Evolutionary conservation across 2,329 filamentous ascomycete species (phyloP).

Genomic region (Neofusicoccum sp.): DNA sequence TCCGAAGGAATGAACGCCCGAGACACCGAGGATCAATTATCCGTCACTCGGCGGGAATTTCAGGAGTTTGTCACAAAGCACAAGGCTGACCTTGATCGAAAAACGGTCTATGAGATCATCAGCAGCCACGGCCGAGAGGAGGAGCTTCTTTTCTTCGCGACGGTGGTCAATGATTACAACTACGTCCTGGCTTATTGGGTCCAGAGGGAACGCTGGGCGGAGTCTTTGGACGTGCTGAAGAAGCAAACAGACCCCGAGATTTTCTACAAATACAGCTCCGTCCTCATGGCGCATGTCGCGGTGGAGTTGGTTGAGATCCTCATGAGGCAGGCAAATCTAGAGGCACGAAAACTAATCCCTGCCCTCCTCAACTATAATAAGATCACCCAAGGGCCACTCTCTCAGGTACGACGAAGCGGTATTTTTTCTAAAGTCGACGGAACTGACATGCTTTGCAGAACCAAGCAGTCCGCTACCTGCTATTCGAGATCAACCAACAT

Average conservation of each 20-base stretch:
- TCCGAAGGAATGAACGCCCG: conserved; percentile 68
- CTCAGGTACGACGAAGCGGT: conserved; percentile 42
- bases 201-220: conserved; percentile 86
- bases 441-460: conserved; percentile 50
- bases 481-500: conserved; percentile 86
- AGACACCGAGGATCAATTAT: conserved; percentile 70
- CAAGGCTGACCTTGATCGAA: conserved; percentile 82
- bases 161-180: conserved; percentile 83
- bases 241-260: conserved; percentile 89
- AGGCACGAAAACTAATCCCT: conserved; percentile 85
- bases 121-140: conserved; percentile 93
- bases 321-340: conserved; percentile 84
- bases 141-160: conserved; percentile 88
- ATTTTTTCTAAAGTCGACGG: not conserved
- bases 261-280: conserved; percentile 94
- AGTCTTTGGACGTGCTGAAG: conserved; percentile 84
- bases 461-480: conserved; percentile 89
- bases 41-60: conserved; percentile 71
- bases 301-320: conserved; percentile 89
- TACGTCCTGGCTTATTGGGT: conserved; percentile 98
- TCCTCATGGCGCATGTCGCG: conserved; percentile 88
- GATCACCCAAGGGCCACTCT: conserved; percentile 65
- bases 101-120: conserved; percentile 93
- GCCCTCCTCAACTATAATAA: conserved; percentile 93
- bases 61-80: conserved; percentile 84